Evolutionary conservation across 2,329 filamentous ascomycete genomes (phyloP).

Genomic region (Chrysosporium keratinophilum): DNA sequence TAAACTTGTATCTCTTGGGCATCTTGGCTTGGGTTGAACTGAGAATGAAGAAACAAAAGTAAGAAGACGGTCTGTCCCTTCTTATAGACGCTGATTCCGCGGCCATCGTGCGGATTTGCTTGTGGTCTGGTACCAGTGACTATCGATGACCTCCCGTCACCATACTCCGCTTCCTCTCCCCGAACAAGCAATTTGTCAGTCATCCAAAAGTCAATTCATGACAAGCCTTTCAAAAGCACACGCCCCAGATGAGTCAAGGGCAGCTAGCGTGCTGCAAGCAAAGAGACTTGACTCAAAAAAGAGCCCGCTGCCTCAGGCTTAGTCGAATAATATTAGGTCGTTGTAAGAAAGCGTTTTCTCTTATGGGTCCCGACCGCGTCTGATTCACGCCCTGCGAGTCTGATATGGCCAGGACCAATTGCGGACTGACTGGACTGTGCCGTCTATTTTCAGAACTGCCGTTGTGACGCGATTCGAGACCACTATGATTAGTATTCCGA

Average conservation of each 20-base stretch:
- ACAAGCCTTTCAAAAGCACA: neutral
- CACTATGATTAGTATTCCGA: no score
- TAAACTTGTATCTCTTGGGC: no score
- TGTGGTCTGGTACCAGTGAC: neutral
- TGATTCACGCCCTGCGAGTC: no score
- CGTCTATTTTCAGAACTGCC: no score
- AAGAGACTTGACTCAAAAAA: neutral
- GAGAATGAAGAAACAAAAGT: conserved; percentile 2
- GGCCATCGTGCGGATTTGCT: neutral
- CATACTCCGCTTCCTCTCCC: neutral
- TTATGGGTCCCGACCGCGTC: no score
- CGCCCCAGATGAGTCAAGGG: neutral
- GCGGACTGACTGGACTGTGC: no score
- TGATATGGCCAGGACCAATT: no score
- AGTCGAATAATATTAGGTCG: no score
- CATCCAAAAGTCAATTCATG: neutral
- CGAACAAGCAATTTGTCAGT: conserved; percentile 1
- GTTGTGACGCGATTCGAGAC: no score
- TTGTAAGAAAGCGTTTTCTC: no score
- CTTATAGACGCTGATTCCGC: conserved; percentile 4
- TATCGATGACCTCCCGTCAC: neutral
- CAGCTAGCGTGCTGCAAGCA: neutral
- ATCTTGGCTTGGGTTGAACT: neutral
- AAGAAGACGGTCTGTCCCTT: conserved; percentile 6
- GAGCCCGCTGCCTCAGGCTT: no score